A percentile compares a stretch with the other conserved stretches of the same genome.
phyloP scores from a whole-genome alignment of 2,329 filamentous ascomycete species.

The Pyrenochaeta sp. region DNA sequence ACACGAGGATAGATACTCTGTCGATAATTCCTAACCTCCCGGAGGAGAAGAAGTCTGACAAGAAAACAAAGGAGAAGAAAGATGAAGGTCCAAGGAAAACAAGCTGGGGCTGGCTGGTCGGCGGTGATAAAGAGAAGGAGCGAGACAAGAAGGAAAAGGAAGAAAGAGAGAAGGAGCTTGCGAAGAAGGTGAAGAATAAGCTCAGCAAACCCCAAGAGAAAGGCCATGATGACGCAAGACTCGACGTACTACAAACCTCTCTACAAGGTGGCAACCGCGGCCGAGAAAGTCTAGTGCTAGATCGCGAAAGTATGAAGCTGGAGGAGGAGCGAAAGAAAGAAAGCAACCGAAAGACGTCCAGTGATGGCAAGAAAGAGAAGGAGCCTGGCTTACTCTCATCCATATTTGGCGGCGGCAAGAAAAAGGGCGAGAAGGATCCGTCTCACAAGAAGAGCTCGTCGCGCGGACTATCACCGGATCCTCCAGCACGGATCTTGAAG shows the following conservation, averaged over 20 bases:
- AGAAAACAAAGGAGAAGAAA: slow-evolving; percentile 75
- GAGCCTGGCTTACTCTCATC: slow-evolving; percentile 88
- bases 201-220: slow-evolving; percentile 67
- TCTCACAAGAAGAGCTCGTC: slow-evolving; percentile 76
- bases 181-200: slow-evolving; percentile 65
- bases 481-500: slow-evolving; percentile 72
- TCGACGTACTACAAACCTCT: slow-evolving; percentile 87
- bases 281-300: slow-evolving; percentile 83
- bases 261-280: slow-evolving; percentile 73
- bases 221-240: slow-evolving; percentile 76
- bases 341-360: slow-evolving; percentile 72
- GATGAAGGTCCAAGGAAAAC: slow-evolving; percentile 76
- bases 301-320: slow-evolving; percentile 78
- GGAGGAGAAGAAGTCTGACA: slow-evolving; percentile 76
- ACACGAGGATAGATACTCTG: slow-evolving; percentile 74
- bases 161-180: slow-evolving; percentile 49
- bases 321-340: slow-evolving; percentile 87
- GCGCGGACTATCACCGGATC: slow-evolving; percentile 81
- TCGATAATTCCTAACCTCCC: slow-evolving; percentile 80
- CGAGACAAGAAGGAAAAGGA: slow-evolving; percentile 62
- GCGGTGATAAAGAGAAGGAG: slow-evolving; percentile 75
- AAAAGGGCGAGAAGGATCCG: slow-evolving; percentile 80
- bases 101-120: slow-evolving; percentile 80
- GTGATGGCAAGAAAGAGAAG: slow-evolving; percentile 83
- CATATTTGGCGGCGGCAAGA: slow-evolving; percentile 89